Conservation (phyloP, 768 basidiomycete species). For the Rhodosporidiobolus sp. region DNA sequence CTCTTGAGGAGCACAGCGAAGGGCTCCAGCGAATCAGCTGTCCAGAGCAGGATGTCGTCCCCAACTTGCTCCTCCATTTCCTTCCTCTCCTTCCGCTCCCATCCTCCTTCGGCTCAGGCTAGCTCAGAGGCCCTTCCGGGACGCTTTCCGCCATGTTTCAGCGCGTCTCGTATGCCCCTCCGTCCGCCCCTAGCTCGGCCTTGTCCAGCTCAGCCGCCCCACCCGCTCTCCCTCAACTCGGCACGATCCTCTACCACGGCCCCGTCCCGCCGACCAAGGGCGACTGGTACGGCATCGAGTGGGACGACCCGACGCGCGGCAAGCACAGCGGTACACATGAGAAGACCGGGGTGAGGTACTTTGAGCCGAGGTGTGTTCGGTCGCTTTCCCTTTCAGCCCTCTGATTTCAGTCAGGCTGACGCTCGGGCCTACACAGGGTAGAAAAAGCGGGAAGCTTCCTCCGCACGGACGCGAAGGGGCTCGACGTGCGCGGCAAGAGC, state of each 20-base stretch:
- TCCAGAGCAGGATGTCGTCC: too few species aligned
- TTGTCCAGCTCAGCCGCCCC: constrained; percentile 45
- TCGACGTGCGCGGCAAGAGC: constrained; percentile 55
- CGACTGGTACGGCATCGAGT: constrained; percentile 93
- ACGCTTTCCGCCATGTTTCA: neutral
- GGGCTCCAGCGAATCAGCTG: too few species aligned
- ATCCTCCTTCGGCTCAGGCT: too few species aligned
- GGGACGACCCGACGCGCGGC: constrained; percentile 80
- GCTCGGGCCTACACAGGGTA: neutral
- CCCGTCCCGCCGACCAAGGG: constrained; percentile 63
- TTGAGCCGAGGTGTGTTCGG: constrained; percentile 64
- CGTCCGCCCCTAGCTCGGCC: neutral
- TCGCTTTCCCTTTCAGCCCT: neutral
- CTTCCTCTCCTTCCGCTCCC: too few species aligned
- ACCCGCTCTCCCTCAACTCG: constrained; percentile 53
- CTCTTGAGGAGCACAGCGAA: too few species aligned
- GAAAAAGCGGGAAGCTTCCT: constrained; percentile 74
- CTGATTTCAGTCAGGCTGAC: neutral
- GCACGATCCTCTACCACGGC: constrained; percentile 70
- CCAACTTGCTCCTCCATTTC: too few species aligned
- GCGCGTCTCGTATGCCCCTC: constrained; percentile 53
- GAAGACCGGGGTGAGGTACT: constrained; percentile 63
- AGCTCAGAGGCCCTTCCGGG: too few species aligned
- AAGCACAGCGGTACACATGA: constrained; percentile 83
- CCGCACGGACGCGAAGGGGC: constrained; percentile 57